phyloP scores from a whole-genome alignment of 1,284 basidiomycete species.

The Malassezia brasiliensis region DNA sequence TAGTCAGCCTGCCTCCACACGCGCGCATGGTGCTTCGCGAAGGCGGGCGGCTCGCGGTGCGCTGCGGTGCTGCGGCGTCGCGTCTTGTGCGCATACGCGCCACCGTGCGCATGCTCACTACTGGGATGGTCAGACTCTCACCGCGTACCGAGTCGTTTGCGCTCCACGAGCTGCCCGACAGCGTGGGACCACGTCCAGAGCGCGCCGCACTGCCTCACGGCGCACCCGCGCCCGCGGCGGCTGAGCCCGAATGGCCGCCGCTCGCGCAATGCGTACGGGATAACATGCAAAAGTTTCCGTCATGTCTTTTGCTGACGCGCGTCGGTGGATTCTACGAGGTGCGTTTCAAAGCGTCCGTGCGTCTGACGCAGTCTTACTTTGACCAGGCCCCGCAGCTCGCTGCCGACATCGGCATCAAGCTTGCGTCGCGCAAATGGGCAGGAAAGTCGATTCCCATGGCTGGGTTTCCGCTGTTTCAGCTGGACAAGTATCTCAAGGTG shows the following conservation, averaged over 20 bases:
- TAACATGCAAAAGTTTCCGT: constrained; percentile 34
- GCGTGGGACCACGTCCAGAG: neutral
- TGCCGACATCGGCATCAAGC: constrained; percentile 32
- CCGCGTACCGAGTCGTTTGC: neutral
- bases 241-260: constrained; percentile 28
- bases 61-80: no score
- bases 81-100: no score
- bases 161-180: constrained; percentile 2
- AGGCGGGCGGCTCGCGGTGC: no score
- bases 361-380: constrained; percentile 33
- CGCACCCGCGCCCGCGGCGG: neutral
- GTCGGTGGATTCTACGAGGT: constrained; percentile 46
- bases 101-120: no score
- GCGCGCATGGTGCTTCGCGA: no score
- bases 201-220: neutral
- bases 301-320: constrained; percentile 40
- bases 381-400: constrained; percentile 37
- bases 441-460: constrained; percentile 40
- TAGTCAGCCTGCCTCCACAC: no score
- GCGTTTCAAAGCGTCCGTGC: neutral
- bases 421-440: constrained; percentile 34
- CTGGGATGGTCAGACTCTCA: no score
- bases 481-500: constrained; percentile 45
- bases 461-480: constrained; percentile 40
- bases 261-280: constrained; percentile 34